Evolutionary conservation across 306 rosid genomes (phyloP).

Genomic region (Vigna angularis): DNA sequence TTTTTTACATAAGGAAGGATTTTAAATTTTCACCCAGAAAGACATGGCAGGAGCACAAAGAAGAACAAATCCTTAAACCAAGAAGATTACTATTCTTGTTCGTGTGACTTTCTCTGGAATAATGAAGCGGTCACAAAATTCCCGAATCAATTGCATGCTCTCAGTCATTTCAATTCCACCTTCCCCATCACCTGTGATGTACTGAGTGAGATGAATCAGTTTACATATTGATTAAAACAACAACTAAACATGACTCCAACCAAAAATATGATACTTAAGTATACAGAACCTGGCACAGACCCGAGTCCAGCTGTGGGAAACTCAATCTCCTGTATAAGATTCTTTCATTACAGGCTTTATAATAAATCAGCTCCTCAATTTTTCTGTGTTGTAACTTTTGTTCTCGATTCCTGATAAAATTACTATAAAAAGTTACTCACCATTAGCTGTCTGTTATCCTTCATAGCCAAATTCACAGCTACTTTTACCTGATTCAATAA

Average conservation of each 20-base stretch:
- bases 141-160: constrained; percentile 89
- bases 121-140: constrained; percentile 70
- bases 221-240: constrained; percentile 17
- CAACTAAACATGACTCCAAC: background rate
- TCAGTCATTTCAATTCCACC: constrained; percentile 97
- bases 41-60: constrained; percentile 23
- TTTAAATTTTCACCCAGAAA: constrained; percentile 25
- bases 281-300: constrained; percentile 87
- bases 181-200: constrained; percentile 92
- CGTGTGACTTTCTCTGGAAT: constrained; percentile 66
- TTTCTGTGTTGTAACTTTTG: constrained; percentile 27
- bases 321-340: constrained; percentile 86
- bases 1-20: constrained; percentile 12
- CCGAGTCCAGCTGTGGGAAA: constrained; percentile 94
- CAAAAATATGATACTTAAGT: constrained; percentile 2
- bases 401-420: constrained; percentile 33
- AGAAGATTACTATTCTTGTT: constrained; percentile 83
- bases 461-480: constrained; percentile 79
- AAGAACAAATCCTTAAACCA: constrained; percentile 34
- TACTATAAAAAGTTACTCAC: constrained; percentile 57
- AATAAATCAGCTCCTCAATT: constrained; percentile 14
- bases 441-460: constrained; percentile 80
- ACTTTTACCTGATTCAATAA: constrained; percentile 63
- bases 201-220: constrained; percentile 32
- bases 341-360: constrained; percentile 48